Base-by-base conservation (phyloP, 257 asterid species). In the Capsicum rhomboideum region DNA sequence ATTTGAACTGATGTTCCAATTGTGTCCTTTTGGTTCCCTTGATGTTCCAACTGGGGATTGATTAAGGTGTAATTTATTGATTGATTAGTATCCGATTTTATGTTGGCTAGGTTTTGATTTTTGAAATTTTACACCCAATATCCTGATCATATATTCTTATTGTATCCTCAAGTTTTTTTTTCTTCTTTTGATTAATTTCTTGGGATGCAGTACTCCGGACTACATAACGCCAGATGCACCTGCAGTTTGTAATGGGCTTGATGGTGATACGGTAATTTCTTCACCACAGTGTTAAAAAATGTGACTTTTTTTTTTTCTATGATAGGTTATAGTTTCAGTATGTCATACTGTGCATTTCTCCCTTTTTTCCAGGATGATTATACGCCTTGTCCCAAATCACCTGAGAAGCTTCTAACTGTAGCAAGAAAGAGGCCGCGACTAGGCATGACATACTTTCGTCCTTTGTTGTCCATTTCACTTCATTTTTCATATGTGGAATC, bases 151-250 rank as follows among this genome's bases (percentile, higher is more conserved):
- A 14, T 66, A 1, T 29, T 75, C 4, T 0, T 5, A 17, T 75
- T 31, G 9, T 77, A 77, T 50, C 63, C 17, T 68, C 34, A 18
- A 21, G 20, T 21, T 10, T 66, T 44, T n/a, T 63, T 16, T 46
- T 59, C 5, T 28, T 44, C 10, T 21, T 34, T 80, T 74, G 66
- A n/a, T 46, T 85, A 31, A 78, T 40, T 78, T 83, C n/a, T 26
- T 16, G 3, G 13, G 8, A 13, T 89, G 88, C 75, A 95, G 99
- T 80, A 95, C 99, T 1, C 99, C 98, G 6, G 99, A 95, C 87
- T 95, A 95, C 85, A 91, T 95, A 50, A 95, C 99, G 2, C 99
- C 99, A 10, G 99, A 95, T 80, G 90, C 90, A 84, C 92, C 94
- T 4, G 88, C 92, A 17, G 34, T 85, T 68, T 84, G 79, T 10